Conservation (phyloP, 208 protist genomes). For the Acanthamoeba healyi region DNA sequence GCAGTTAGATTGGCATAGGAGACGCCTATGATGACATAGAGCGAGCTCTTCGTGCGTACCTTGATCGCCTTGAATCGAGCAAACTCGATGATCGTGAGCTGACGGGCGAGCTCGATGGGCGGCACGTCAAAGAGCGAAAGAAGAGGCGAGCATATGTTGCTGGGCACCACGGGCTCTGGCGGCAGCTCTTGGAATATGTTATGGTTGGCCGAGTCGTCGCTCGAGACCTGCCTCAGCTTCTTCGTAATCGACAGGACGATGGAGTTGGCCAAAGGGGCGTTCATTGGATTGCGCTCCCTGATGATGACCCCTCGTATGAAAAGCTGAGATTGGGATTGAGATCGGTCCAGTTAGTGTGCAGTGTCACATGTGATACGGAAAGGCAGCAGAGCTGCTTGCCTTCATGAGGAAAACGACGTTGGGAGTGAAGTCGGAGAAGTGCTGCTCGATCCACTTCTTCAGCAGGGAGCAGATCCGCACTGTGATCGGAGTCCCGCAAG, state of each 20-base stretch:
- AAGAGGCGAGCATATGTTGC: conserved; percentile 9
- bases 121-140: conserved; percentile 19
- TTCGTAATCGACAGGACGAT: conserved; percentile 31
- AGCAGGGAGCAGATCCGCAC: conserved; percentile 20
- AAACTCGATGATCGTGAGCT: conserved; percentile 51
- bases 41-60: neutral
- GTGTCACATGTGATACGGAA: too few relatives aligned
- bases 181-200: neutral
- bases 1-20: too few relatives aligned
- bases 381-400: too few relatives aligned
- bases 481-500: neutral
- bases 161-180: conserved; percentile 15
- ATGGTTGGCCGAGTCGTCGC: neutral
- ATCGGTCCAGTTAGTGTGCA: neutral
- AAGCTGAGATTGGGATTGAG: too few relatives aligned
- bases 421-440: conserved; percentile 27
- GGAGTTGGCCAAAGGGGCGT: conserved; percentile 11
- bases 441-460: conserved; percentile 50
- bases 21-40: neutral
- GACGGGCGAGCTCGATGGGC: neutral
- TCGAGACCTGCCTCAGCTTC: neutral
- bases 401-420: conserved; percentile 3
- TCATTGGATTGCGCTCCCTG: conserved; percentile 8
- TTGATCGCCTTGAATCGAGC: conserved; percentile 17
- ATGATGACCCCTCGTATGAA: conserved; percentile 28